Base-by-base conservation (phyloP, 2,329 filamentous ascomycete genomes). In the Trichoderma arundinaceum region DNA sequence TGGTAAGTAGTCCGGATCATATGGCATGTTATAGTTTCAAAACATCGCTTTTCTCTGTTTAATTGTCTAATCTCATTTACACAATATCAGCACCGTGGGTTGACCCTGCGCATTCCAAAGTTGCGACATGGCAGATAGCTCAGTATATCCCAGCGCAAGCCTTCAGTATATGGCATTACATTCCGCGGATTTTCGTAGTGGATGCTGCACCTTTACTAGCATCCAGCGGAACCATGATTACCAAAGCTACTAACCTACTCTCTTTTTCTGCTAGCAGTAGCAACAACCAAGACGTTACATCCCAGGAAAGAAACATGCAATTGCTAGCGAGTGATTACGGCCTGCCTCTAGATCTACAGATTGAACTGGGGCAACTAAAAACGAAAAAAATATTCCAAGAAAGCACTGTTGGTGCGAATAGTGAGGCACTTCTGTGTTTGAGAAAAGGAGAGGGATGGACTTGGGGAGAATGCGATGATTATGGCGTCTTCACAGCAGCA, bases 361-460 rank as follows among this genome's bases (percentile, higher is more conserved):
- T 39, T 12, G 57, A 60, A 39, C 5, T 49, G 33, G 17, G 6
- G 10, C 19, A 17, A 17, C 22, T 60, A 19, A 13, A 22, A n/a
- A 35, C 19, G 13, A 60, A 60, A 13, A 60, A 22, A 5, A 49
- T 60, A 28, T 49, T 46, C 15, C 13, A 39, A 15, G 57, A 48
- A 38, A 48, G 39, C 33, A 60, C 43, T 9, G 32, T 46, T 22
- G 57, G 57, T 17, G 57, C 57, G 1, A 60, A 60, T 17, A 33
- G 44, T 4, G 57, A 60, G 19, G 57, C 57, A 12, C 57, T 60
- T 22, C 44, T 39, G 12, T 60, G 57, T n/a, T 38, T 38, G 13
- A 60, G 57, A 39, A 60, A 60, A 48, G 57, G 57, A 12, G 9
- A 49, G 19, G 44, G 44, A 60, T 38, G 33, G 13, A 49, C 57